Evolutionary conservation across 192 early-diverging fungal genomes (phyloP).

Genomic region (Gaertneriomyces sp.): DNA sequence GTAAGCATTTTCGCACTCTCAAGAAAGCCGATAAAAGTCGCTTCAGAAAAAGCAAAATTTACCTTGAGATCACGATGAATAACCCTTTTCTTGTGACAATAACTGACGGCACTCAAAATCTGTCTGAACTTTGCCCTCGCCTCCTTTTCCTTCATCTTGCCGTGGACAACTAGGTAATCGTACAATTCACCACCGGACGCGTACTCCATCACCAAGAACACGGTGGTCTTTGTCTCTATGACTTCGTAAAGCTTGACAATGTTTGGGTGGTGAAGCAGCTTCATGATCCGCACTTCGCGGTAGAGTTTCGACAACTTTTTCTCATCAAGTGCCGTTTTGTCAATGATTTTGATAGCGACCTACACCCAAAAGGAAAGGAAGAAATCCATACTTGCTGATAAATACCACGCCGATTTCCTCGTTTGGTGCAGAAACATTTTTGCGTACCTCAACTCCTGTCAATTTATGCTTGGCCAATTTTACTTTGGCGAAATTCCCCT

Average conservation of each 20-base stretch:
- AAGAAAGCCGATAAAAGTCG: too few species aligned
- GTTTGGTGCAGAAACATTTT: not conserved
- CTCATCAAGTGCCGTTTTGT: slow-evolving; percentile 59
- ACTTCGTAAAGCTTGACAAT: slow-evolving; percentile 84
- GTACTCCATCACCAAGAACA: slow-evolving; percentile 95
- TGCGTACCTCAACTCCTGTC: slow-evolving; percentile 47
- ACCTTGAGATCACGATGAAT: slow-evolving; percentile 64
- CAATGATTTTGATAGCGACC: slow-evolving; percentile 67
- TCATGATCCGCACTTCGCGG: slow-evolving; percentile 64
- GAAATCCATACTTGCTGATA: slow-evolving; percentile 1
- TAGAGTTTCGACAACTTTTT: slow-evolving; percentile 63
- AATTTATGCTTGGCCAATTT: slow-evolving; percentile 84
- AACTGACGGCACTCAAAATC: slow-evolving; percentile 59
- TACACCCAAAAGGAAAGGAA: slow-evolving; percentile 23
- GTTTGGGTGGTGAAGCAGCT: slow-evolving; percentile 77
- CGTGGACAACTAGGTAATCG: slow-evolving; percentile 88
- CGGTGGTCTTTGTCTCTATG: slow-evolving; percentile 81
- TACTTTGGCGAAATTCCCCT: slow-evolving; percentile 98
- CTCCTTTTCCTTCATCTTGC: slow-evolving; percentile 68
- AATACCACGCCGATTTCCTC: too few species aligned
- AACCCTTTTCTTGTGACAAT: slow-evolving; percentile 61
- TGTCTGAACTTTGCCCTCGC: slow-evolving; percentile 58
- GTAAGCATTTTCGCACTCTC: too few species aligned
- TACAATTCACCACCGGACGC: slow-evolving; percentile 92
- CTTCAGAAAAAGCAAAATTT: not conserved